phyloP scores from a whole-genome alignment of 2,329 filamentous ascomycete species.

The Fusarium mexicanum region DNA sequence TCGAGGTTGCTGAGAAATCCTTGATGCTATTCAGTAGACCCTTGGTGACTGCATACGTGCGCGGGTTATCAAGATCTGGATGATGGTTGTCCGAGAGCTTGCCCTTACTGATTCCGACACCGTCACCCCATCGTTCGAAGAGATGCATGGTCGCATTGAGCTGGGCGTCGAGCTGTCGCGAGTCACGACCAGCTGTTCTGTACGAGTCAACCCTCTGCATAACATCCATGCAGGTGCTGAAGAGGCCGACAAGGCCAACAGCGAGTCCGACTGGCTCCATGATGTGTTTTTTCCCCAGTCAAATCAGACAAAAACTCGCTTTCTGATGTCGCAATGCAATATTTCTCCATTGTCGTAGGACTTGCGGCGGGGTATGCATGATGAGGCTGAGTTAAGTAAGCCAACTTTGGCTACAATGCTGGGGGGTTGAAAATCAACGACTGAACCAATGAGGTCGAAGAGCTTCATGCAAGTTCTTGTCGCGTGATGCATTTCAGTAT shows the following conservation, averaged over 20 bases:
- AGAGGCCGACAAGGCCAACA: background rate
- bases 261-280: background rate
- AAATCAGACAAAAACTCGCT: too few species aligned
- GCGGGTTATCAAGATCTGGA: background rate
- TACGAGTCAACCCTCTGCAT: background rate
- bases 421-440: background rate
- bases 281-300: accelerated
- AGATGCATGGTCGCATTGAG: background rate
- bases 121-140: background rate
- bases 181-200: background rate
- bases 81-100: background rate
- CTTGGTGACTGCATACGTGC: accelerated
- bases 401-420: background rate
- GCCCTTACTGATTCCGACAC: background rate
- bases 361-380: background rate
- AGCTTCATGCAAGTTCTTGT: accelerated
- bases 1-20: accelerated
- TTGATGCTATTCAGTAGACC: background rate
- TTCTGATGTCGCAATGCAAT: background rate
- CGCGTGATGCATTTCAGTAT: background rate
- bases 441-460: accelerated
- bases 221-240: background rate
- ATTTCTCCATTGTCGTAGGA: background rate
- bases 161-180: background rate
- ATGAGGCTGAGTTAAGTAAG: background rate